Evolutionary conservation across 805 yeast species (phyloP), one percentile per base, ranked within the genome.

Genomic region (Teunomyces cretensis): DNA sequence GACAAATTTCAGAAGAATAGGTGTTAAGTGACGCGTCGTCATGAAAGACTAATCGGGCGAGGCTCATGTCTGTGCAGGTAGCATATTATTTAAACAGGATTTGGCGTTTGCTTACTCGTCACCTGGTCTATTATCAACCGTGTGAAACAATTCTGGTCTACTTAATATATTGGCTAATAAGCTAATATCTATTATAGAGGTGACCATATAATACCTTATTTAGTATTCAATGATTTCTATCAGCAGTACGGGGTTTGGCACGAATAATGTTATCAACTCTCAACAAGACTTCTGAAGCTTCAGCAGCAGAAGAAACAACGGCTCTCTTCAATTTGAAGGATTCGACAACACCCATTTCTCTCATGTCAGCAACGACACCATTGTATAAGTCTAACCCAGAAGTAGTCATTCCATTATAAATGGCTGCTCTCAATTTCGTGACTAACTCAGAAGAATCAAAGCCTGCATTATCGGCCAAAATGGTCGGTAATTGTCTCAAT

Each of bases 201-300:
- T 4, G 28, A 7, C 38, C 6, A 13, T 35, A 17, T 9, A 35
- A 19, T 24, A 17, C 12, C 22, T 16, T 31, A 35, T 11, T 35
- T 19, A 19, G 15, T 42, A 35, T 15, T 47, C 60, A 67, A 48
- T 62, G 72, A 54, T 80, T 84, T 75, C 97, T 80, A 71, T 87
- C 92, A 33, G 97, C 96, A 36, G 99, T 91, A 70, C 99, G 80
- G 52, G 99, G 99, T 66, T 88, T 91, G 28, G 99, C 98, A 55
- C 96, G 83, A 52, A 94, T 88, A 54, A 94, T 94, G 67, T 94
- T 92, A 65, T 94, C 99, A 35, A 94, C 99, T 64, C 99, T 83
- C 59, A 94, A 72, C 54, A 94, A 78, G 39, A 94, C 91, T 72
- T 94, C 98, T 4, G 98, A 95, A 27, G 99, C 99, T 72, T 94